Conservation (phyloP, 257 asterid species). For the Osmanthus fragrans region DNA sequence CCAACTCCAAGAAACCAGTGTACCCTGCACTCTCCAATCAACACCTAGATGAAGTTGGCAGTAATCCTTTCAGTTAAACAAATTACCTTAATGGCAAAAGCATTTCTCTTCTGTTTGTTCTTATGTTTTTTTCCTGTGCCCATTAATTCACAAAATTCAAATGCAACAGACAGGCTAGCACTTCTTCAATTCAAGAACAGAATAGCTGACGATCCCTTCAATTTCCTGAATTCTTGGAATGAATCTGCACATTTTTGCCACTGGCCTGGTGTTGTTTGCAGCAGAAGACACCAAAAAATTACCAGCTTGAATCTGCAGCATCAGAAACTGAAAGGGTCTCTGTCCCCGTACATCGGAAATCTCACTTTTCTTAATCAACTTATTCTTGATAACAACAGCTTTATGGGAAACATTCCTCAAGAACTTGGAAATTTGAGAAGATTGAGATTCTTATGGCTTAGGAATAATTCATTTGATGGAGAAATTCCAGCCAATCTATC, state of each 20-base stretch:
- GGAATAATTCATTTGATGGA: conserved; percentile 27
- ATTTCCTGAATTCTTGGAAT: conserved; percentile 22
- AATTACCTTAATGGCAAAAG: background rate
- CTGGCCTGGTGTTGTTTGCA: conserved; percentile 24
- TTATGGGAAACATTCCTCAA: conserved; percentile 19
- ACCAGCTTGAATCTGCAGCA: conserved; percentile 18
- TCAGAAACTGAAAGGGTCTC: conserved; percentile 2
- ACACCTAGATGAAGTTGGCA: background rate
- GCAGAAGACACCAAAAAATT: conserved; percentile 3
- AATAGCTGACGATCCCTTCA: conserved; percentile 20
- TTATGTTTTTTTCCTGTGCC: background rate
- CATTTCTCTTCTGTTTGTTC: background rate
- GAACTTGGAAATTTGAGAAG: conserved; percentile 19
- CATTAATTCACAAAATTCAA: background rate
- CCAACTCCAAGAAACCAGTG: background rate
- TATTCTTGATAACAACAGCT: conserved; percentile 22
- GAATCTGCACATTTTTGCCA: conserved; percentile 26
- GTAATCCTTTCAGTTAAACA: background rate
- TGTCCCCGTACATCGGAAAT: conserved; percentile 27
- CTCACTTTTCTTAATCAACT: conserved; percentile 19
- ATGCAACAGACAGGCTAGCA: conserved; percentile 20
- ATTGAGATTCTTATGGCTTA: conserved; percentile 17
- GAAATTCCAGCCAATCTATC: conserved; percentile 23
- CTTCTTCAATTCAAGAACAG: conserved; percentile 14
- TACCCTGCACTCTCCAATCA: background rate